Evolutionary conservation across 2,329 filamentous ascomycete species (phyloP), one percentile per base, ranked within the genome.

Genomic region (Gaeumannomyces tritici): DNA sequence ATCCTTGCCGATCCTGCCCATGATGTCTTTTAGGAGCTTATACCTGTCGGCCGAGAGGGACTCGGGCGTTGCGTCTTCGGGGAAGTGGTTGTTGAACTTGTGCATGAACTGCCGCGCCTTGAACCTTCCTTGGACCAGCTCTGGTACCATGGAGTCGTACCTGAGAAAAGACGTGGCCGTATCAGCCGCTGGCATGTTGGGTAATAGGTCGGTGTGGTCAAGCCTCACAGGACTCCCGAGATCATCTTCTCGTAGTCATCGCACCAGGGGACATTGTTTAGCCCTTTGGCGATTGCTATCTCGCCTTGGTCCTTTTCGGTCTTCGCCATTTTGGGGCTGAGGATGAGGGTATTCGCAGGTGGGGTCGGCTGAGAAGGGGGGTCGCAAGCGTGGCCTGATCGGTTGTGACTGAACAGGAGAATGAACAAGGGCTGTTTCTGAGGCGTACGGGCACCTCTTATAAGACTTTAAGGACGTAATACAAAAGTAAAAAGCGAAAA

Each of bases 221-320:
- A 18, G 27, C 69, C 77, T 66, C 70, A 84, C 82, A 86, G 74
- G 75, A 86, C 83, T 31, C 84, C 83, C 0, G 83, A 86, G 59
- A 87, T 82, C 83, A 87, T 87, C 68, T 81, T 83, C 68, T 87
- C 82, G 62, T 86, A 87, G 64, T 86, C 80, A 9, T 86, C 83
- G 63, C 81, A 80, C 76, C 80, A 83, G 0, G 83, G 83, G 1
- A 80, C 74, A 64, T 84, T 77, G 12, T 77, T 72, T 13, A 84
- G 71, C 42, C 74, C 74, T 66, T 74, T 79, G 21, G 82, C 81
- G 18, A n/a, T 31, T 7, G 31, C 55, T 31, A 61, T 61, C 6
- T 15, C 13, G 7, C 29, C 60, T 28, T 57, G 60, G 8, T 61
- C 60, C 28, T 61, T 61, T 28, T 61, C 60, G 1, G 54, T 57